Evolutionary conservation across 2,329 filamentous ascomycete genomes (phyloP), one percentile per base, ranked within the genome.

Genomic region (Drechslerella stenobrocha): DNA sequence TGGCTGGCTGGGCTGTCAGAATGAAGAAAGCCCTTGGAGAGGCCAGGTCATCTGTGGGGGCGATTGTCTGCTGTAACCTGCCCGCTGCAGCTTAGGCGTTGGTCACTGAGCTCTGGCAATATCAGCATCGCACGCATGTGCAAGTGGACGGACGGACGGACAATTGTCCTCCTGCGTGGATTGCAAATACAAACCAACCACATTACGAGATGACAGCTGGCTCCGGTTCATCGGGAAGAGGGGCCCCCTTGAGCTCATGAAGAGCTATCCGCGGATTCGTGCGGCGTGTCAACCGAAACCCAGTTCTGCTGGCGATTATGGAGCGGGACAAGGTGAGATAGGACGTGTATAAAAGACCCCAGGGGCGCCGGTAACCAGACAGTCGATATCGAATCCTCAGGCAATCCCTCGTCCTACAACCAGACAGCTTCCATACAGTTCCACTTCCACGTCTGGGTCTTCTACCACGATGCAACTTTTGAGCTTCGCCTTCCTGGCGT

Each of bases 391-490:
- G 20, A 34, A 56, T 55, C 50, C 24, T 24, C 58, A 63, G 58
- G 55, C 50, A 50, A 50, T 15, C 35, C 45, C 32, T 24, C 50
- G 50, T 48, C 48, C 50, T 44, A 47, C 30, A 51, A 50, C 24
- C 59, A 30, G 28, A 30, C 22, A 64, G 44, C 13, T 28, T 7
- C 45, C 45, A 37, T 50, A 42, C 15, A 13, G n/a, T 18, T 20
- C 15, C 3, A 18, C 37, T 20, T 20, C 15, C 4, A 5, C 15
- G 3, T 37, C 34, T 37, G 3, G 11, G 28, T 5, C 28, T 30
- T 11, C 47, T 35, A 18, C 44, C 53, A 73, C 59, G 20, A 75
- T 75, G 73, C 74, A 73, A 60, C 69, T 72, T 58, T 65, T 70
- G 22, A 50, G 44, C 34, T 46, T 70, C 52, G 28, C 71, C 51